Evolutionary conservation across 257 asterid genomes (phyloP).

Genomic region (Linderniella brevidens): DNA sequence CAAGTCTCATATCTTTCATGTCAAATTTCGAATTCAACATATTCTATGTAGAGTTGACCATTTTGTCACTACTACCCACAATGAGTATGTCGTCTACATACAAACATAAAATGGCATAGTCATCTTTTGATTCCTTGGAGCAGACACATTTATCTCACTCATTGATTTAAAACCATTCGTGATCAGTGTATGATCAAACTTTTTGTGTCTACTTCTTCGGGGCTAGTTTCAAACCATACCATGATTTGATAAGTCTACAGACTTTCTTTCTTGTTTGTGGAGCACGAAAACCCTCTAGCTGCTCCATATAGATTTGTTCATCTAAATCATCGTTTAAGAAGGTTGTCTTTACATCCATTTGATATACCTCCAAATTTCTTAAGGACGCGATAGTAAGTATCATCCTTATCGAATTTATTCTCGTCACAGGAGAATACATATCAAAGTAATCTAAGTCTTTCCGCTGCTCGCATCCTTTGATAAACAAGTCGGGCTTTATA

Average conservation of each 20-base stretch:
- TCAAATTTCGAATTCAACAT: background rate
- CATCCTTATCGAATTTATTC: constrained; percentile 4
- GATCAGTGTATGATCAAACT: background rate
- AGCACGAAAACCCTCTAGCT: background rate
- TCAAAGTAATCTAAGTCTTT: background rate
- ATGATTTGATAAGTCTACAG: background rate
- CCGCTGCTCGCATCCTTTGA: constrained; percentile 2
- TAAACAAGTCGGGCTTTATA: constrained; percentile 4
- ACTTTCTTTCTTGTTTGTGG: background rate
- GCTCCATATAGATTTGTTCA: background rate
- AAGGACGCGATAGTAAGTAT: background rate
- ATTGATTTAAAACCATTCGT: background rate
- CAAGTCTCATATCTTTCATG: background rate
- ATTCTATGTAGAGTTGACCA: background rate
- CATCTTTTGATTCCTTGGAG: background rate
- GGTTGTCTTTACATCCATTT: background rate
- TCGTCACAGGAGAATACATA: background rate
- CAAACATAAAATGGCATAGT: background rate
- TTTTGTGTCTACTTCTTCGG: background rate
- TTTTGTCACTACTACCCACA: background rate
- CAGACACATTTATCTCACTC: background rate
- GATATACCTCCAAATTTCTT: background rate
- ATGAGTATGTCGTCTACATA: constrained; percentile 1
- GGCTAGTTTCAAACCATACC: background rate
- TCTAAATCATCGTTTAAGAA: background rate